phyloP scores from a whole-genome alignment of 768 basidiomycete species.

The Phallus indusiatus region DNA sequence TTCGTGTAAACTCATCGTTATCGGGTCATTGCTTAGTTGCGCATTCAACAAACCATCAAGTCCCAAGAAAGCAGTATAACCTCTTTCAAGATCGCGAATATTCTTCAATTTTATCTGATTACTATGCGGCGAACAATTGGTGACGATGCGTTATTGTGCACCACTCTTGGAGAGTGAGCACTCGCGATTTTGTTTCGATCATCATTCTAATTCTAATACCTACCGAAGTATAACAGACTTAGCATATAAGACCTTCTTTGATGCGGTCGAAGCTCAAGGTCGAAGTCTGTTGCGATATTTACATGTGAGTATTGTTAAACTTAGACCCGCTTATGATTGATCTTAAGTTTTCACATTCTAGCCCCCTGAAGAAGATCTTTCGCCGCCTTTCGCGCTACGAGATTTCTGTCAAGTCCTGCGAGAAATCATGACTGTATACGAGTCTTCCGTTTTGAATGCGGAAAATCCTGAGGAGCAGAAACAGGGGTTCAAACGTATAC shows the following conservation, averaged over 20 bases:
- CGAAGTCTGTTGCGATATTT: slow-evolving; percentile 42
- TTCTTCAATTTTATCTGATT: slow-evolving; percentile 89
- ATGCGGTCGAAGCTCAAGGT: slow-evolving; percentile 78
- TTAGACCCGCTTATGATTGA: background rate
- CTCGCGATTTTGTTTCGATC: background rate
- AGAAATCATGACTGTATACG: slow-evolving; percentile 84
- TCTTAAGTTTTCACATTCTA: slow-evolving; percentile 9
- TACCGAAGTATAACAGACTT: slow-evolving; percentile 60
- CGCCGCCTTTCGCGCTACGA: slow-evolving; percentile 66
- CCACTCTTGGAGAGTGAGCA: slow-evolving; percentile 69
- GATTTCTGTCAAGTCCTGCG: slow-evolving; percentile 78
- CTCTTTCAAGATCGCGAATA: slow-evolving; percentile 86
- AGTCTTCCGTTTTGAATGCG: slow-evolving; percentile 71
- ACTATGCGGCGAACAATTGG: slow-evolving; percentile 94
- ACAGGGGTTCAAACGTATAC: slow-evolving; percentile 55
- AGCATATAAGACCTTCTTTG: slow-evolving; percentile 80
- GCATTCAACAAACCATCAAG: slow-evolving; percentile 88
- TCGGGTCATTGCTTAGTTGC: slow-evolving; percentile 37
- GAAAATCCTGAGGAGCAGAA: slow-evolving; percentile 29
- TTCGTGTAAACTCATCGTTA: background rate
- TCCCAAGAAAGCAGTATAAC: slow-evolving; percentile 91
- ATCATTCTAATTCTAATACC: background rate
- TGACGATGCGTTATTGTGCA: slow-evolving; percentile 64
- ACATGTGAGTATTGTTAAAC: slow-evolving; percentile 24
- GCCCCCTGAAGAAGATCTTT: slow-evolving; percentile 49